Evolutionary conservation across 805 yeast genomes (phyloP), one percentile per base, ranked within the genome.

Genomic region (Yamadazyma akitaensis): DNA sequence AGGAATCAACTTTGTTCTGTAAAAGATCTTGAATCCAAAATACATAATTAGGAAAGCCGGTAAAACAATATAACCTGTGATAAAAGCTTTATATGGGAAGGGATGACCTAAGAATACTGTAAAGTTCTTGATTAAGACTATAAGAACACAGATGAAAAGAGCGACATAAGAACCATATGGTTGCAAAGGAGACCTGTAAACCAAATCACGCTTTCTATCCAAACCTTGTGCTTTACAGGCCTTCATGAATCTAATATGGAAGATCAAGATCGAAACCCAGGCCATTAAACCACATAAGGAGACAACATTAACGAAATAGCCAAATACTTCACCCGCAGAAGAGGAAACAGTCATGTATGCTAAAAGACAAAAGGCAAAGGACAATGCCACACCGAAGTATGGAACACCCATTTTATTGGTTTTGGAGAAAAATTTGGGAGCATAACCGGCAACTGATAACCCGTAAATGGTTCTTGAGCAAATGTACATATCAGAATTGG

Each of bases 341-440:
- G 79, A 64, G 2, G 85, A 73, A 31, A 79, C 81, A 42, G 82
- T 79, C 89, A 87, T 83, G 65, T 71, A 87, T 2, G 88, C 89
- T 58, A 87, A 73, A 40, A 76, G 68, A 56, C 84, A 78, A 71
- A 86, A 85, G 4, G 52, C 51, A 37, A 76, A 66, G 40, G 82
- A 70, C 26, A 82, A 63, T 0, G 59, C 67, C 42, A 85, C 63
- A 3, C 90, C 78, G 52, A 69, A 75, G 69, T 73, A 62, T 47
- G 95, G 96, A 44, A 87, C 85, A 62, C 95, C 94, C 66, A 71
- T 69, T 54, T 72, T 80, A 67, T 80, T 81, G 14, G 89, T 82
- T 54, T 65, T 78, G 44, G 86, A 72, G 61, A 86, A 81, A 58
- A 85, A 59, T 53, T 67, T 72, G 53, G 94, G 94, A 10, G 92